phyloP scores from a whole-genome alignment of 441 rosid species.

The Sinapis alba region DNA sequence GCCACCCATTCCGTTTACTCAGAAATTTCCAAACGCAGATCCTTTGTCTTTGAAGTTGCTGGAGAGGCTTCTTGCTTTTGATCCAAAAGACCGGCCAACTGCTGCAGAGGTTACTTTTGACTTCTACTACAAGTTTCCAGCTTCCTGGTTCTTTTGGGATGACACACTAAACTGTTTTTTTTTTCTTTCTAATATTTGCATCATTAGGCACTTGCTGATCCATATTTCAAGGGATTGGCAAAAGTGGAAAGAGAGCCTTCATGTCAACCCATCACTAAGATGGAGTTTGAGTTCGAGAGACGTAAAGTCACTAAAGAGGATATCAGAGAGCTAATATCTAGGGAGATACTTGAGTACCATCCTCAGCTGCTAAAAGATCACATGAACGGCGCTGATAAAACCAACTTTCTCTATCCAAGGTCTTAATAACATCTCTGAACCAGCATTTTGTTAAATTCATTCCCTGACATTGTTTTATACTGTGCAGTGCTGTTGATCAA shows the following conservation, averaged over 20 bases:
- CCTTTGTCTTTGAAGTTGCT: constrained; percentile 74
- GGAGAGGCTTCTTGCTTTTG: constrained; percentile 89
- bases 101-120: constrained; percentile 75
- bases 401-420: constrained; percentile 93
- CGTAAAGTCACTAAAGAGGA: constrained; percentile 91
- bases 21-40: constrained; percentile 85
- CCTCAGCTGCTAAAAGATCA: constrained; percentile 89
- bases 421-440: constrained; percentile 31
- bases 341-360: constrained; percentile 93
- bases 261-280: constrained; percentile 86
- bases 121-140: constrained; percentile 7
- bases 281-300: constrained; percentile 97
- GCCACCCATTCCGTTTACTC: constrained; percentile 66
- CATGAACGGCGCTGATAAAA: constrained; percentile 78
- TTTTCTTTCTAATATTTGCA: not conserved
- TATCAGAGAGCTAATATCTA: constrained; percentile 80
- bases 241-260: constrained; percentile 93
- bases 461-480: constrained; percentile 32
- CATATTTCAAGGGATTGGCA: constrained; percentile 89
- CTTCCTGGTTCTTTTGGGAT: not conserved
- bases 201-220: constrained; percentile 82
- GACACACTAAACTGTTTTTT: not conserved
- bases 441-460: not conserved
- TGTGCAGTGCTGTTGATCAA: constrained; percentile 82
- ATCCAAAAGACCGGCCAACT: constrained; percentile 89